Base-by-base conservation (phyloP, 352 stramenopile species). In the Globisporangium uncinulatum region DNA sequence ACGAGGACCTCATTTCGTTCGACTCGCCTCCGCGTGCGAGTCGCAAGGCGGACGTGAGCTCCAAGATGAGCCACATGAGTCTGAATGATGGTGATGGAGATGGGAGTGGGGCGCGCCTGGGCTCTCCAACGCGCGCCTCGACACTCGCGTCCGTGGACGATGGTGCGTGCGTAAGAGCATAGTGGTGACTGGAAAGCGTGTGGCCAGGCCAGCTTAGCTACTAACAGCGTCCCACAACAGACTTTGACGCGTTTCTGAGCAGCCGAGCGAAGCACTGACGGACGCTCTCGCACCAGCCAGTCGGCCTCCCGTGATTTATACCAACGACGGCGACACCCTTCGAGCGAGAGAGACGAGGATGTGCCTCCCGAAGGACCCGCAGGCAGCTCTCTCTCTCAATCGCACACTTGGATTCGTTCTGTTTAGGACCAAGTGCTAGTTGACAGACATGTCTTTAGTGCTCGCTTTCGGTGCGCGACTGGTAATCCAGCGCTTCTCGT, bases 361-460 rank as follows among this genome's bases (percentile, higher is more conserved):
- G 24, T 29, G 24, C 24, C 24, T 29, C 24, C 24, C 24, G 4
- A 29, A 29, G 24, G 2, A 4, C 24, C 24, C 24, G 24, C 24
- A n/a, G n/a, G n/a, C n/a, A n/a, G n/a, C n/a, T n/a, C n/a, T n/a
- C n/a, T n/a, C n/a, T n/a, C n/a, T 42, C 36, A 15, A 11, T 43
- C 39, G 15, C 39, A 8, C 14, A 8, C 39, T 44, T 15, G 6
- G 5, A 20, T 17, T 44, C 39, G 15, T 44, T 14, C 39, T 2
- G 0, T 44, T 14, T 13, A 13, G 15, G 24, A 29, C 24, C 24
- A 29, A 29, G 24, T 29, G 24, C 32, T 54, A 89, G 56, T 78
- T 76, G 56, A 86, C 69, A 2, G 74, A 67, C 76, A 86, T 86
- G 55, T 89, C 77, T 59, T 90, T 89, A 3, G 75, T 86, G 43